Evolutionary conservation across 345 rosid genomes (phyloP).

Genomic region (Eucalyptus melliodora): DNA sequence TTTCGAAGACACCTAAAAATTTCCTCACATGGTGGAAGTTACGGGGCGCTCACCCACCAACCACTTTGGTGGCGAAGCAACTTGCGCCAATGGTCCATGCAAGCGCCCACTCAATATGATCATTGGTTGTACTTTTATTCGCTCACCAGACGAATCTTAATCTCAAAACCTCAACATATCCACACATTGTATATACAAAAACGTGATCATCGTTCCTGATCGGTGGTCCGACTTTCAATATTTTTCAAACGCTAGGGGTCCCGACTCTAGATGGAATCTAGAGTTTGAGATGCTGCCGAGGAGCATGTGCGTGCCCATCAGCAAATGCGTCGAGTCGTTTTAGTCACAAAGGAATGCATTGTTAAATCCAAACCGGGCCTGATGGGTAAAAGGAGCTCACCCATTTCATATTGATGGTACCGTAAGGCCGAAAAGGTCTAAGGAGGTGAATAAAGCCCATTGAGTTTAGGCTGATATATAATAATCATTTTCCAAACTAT

Average conservation of each 20-base stretch:
- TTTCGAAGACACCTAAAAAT: not conserved
- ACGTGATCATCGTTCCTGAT: not conserved
- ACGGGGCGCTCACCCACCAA: not conserved
- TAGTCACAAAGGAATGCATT: not conserved
- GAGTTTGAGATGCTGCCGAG: not conserved
- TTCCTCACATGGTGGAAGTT: not conserved
- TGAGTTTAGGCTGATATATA: not conserved
- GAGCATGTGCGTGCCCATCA: not conserved
- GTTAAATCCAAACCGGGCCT: not conserved
- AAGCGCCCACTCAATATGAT: not conserved
- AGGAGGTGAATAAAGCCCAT: not conserved
- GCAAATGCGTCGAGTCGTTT: not conserved
- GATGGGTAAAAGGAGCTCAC: not conserved
- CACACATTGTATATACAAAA: not conserved
- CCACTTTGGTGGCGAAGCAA: not conserved
- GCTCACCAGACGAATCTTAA: not conserved
- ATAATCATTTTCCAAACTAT: not conserved
- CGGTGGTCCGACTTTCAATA: not conserved
- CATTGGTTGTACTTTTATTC: not conserved
- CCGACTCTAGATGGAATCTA: not conserved
- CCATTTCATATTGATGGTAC: not conserved
- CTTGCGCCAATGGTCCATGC: not conserved
- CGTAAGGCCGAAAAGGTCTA: not conserved
- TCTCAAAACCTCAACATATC: not conserved
- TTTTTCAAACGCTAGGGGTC: not conserved